A percentile compares a stretch with the other conserved stretches of the same genome.
Evolutionary conservation across 768 basidiomycete genomes (phyloP).

Genomic region (Naematelia aurantialba): DNA sequence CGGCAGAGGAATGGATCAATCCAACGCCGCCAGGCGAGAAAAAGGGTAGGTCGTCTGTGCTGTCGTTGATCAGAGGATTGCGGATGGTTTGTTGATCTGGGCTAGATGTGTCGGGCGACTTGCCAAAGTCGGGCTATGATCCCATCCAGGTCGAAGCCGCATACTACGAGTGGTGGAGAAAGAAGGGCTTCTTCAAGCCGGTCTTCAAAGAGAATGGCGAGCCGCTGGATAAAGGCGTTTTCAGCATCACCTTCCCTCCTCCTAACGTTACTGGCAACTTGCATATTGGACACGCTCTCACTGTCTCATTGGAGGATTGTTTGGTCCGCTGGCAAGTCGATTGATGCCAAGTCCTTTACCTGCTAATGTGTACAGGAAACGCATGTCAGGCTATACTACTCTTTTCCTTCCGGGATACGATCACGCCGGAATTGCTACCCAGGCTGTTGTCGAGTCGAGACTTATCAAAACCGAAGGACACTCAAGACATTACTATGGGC

Average conservation of each 20-base stretch:
- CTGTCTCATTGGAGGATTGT: slow-evolving; percentile 83
- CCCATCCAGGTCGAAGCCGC: slow-evolving; percentile 89
- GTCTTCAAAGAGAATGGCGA: slow-evolving; percentile 56
- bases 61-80: background rate
- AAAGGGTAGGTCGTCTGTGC: slow-evolving; percentile 62
- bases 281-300: slow-evolving; percentile 93
- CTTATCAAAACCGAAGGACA: slow-evolving; percentile 75
- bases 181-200: slow-evolving; percentile 85
- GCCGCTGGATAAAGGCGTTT: slow-evolving; percentile 63
- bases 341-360: slow-evolving; percentile 6
- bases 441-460: slow-evolving; percentile 93
- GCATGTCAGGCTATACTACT: slow-evolving; percentile 89
- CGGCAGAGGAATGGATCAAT: slow-evolving; percentile 68
- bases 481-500: slow-evolving; percentile 89
- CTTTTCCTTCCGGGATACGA: slow-evolving; percentile 93
- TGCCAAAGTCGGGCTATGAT: slow-evolving; percentile 83
- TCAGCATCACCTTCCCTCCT: slow-evolving; percentile 85
- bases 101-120: slow-evolving; percentile 75
- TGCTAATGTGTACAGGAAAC: slow-evolving; percentile 62
- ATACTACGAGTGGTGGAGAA: slow-evolving; percentile 98
- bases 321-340: slow-evolving; percentile 75
- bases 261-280: slow-evolving; percentile 95
- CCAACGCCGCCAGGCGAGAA: slow-evolving; percentile 85
- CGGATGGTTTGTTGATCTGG: slow-evolving; percentile 58
- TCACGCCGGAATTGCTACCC: slow-evolving; percentile 97